These are phyloP conservation scores for Volvariella volvacea DNA, from an alignment of 1,284 basidiomycete species.

Conservation along the genomic window DNA sequence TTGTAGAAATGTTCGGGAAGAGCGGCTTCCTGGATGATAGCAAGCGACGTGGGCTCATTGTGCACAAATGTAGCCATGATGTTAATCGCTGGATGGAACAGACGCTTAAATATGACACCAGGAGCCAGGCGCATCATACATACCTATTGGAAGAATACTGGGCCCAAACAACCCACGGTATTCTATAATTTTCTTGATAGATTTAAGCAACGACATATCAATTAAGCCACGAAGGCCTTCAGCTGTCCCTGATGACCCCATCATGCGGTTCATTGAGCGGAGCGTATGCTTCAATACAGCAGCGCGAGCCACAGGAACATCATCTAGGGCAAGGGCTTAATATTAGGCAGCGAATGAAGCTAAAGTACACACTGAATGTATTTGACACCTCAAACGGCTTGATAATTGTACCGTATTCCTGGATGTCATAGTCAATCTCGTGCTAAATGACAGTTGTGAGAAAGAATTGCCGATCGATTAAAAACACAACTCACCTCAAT, in stretches of 20 bases:
- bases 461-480: conserved; percentile 3
- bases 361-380: conserved; percentile 1
- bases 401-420: conserved; percentile 38
- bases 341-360: neutral
- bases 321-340: conserved; percentile 29
- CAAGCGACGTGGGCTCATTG: conserved; percentile 95
- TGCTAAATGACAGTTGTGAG: conserved; percentile 32
- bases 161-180: conserved; percentile 82
- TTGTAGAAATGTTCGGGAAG: conserved; percentile 89
- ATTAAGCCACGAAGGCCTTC: conserved; percentile 94
- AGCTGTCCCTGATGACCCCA: conserved; percentile 90
- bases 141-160: conserved; percentile 79
- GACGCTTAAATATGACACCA: conserved; percentile 6
- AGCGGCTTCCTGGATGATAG: conserved; percentile 88
- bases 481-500: conserved; percentile 61
- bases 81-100: conserved; percentile 69
- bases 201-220: conserved; percentile 83
- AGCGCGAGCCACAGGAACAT: conserved; percentile 60
- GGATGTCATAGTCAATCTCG: conserved; percentile 66
- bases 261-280: conserved; percentile 92
- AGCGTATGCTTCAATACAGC: conserved; percentile 87
- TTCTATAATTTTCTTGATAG: conserved; percentile 86
- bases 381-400: neutral
- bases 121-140: conserved; percentile 10
- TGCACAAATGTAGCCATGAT: conserved; percentile 98